These are phyloP conservation scores for Quaeritorhiza haematococci DNA, from an alignment of 371 early-diverging fungal genomes.

Conservation along the genomic window DNA sequence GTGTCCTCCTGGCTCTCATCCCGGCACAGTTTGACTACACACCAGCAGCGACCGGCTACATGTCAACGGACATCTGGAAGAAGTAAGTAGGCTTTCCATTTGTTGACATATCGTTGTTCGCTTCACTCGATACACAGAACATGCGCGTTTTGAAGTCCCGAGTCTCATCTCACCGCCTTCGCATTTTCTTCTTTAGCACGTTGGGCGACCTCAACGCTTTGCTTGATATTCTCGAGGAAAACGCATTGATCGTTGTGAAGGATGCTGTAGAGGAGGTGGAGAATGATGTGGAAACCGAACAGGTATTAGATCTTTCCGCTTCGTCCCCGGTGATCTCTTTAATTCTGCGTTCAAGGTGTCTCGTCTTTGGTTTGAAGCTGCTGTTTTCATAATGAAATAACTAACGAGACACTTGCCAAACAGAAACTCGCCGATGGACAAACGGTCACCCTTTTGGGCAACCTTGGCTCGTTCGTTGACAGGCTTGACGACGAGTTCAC, in stretches of 20 bases:
- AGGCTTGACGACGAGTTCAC: constrained; percentile 96
- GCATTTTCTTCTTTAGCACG: neutral
- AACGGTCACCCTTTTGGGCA: constrained; percentile 68
- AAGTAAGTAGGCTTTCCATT: constrained; percentile 15
- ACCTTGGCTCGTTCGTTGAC: constrained; percentile 82
- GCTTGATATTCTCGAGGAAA: constrained; percentile 21
- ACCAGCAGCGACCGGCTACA: constrained; percentile 58
- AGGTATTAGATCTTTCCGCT: too few species aligned
- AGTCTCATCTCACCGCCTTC: neutral
- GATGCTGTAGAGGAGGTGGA: constrained; percentile 54
- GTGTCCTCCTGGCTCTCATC: constrained; percentile 80
- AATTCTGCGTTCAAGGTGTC: too few species aligned
- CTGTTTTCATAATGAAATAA: too few species aligned
- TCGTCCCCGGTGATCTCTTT: too few species aligned
- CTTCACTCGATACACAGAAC: too few species aligned
- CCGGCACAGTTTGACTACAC: constrained; percentile 88
- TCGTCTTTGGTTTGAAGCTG: neutral
- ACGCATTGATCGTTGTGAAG: constrained; percentile 20
- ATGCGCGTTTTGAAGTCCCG: neutral
- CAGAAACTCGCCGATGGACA: constrained; percentile 29
- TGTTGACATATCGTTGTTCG: too few species aligned
- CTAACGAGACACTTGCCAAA: too few species aligned
- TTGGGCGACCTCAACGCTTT: constrained; percentile 15
- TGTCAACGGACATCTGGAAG: constrained; percentile 79
- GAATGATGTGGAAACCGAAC: constrained; percentile 62